These are phyloP conservation scores for Phyllostachys edulis DNA, from an alignment of 176 grass and related monocot genomes.

Conservation along the genomic window DNA sequence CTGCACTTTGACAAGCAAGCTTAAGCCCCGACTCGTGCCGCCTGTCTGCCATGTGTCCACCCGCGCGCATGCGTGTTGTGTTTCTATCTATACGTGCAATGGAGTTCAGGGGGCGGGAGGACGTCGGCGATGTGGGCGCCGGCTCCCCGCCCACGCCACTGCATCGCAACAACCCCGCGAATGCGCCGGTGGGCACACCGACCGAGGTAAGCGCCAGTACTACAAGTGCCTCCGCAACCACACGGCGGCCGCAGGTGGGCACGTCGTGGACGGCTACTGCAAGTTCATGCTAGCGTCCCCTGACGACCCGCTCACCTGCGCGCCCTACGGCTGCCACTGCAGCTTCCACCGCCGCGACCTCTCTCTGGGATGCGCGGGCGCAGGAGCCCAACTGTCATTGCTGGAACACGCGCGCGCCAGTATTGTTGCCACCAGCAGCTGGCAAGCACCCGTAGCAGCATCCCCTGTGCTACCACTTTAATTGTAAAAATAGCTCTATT, in stretches of 20 bases:
- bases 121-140: constrained; percentile 18
- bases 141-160: constrained; percentile 10
- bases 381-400: constrained; percentile 37
- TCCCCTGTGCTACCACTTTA: too few relatives aligned
- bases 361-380: constrained; percentile 33
- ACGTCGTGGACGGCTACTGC: constrained; percentile 59
- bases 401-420: constrained; percentile 17
- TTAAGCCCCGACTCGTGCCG: not conserved
- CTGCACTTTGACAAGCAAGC: not conserved
- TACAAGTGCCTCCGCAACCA: constrained; percentile 62
- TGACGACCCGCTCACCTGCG: constrained; percentile 36
- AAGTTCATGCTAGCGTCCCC: constrained; percentile 61
- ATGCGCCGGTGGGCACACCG: not conserved
- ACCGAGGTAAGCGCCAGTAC: constrained; percentile 25
- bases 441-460: constrained; percentile 13
- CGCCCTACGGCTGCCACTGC: too few relatives aligned
- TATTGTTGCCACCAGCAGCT: constrained; percentile 21
- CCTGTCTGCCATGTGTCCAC: not conserved
- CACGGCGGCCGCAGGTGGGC: constrained; percentile 54
- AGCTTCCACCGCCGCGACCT: too few relatives aligned
- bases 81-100: constrained; percentile 23
- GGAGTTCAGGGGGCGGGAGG: constrained; percentile 40
- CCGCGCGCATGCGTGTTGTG: not conserved
- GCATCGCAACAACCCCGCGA: not conserved
- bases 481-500: too few relatives aligned